Conservation (phyloP, 345 rosid species). For the Gossypioides kirkii region DNA sequence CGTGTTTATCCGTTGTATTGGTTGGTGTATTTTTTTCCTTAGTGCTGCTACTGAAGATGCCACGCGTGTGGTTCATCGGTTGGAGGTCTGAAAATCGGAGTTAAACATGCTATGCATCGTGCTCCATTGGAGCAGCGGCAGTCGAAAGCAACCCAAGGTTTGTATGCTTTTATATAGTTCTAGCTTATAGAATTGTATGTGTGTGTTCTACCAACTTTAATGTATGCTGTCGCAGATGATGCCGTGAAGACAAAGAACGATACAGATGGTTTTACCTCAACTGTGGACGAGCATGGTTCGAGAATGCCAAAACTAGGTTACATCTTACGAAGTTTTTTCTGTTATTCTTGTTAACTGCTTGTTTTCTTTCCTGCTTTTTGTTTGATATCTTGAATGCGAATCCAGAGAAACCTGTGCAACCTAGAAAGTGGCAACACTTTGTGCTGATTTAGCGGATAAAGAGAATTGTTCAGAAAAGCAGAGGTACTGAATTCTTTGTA, state of each 20-base stretch:
- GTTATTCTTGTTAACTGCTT: constrained; percentile 8
- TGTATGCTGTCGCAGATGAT: constrained; percentile 33
- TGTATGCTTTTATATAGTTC: constrained; percentile 6
- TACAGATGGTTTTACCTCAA: constrained; percentile 25
- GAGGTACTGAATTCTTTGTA: constrained; percentile 40
- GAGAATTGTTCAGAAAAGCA: constrained; percentile 82
- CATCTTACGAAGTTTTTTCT: not conserved
- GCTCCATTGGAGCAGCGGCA: constrained; percentile 71
- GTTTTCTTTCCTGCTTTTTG: constrained; percentile 2
- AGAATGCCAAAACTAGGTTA: constrained; percentile 27
- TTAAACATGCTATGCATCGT: constrained; percentile 77
- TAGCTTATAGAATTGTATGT: not conserved
- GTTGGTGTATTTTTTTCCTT: not conserved
- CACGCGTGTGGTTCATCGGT: constrained; percentile 52
- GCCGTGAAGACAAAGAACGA: constrained; percentile 24
- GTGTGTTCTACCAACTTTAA: not conserved
- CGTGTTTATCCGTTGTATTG: not conserved
- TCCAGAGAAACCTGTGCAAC: constrained; percentile 45
- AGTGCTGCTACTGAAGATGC: constrained; percentile 91
- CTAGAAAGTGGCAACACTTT: constrained; percentile 37
- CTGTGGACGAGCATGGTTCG: constrained; percentile 31
- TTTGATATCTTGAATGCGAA: constrained; percentile 20
- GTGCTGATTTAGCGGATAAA: constrained; percentile 47
- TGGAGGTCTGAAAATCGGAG: constrained; percentile 73
- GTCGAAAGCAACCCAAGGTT: constrained; percentile 54